Evolutionary conservation across 306 rosid genomes (phyloP).

Genomic region (Urtica urens): DNA sequence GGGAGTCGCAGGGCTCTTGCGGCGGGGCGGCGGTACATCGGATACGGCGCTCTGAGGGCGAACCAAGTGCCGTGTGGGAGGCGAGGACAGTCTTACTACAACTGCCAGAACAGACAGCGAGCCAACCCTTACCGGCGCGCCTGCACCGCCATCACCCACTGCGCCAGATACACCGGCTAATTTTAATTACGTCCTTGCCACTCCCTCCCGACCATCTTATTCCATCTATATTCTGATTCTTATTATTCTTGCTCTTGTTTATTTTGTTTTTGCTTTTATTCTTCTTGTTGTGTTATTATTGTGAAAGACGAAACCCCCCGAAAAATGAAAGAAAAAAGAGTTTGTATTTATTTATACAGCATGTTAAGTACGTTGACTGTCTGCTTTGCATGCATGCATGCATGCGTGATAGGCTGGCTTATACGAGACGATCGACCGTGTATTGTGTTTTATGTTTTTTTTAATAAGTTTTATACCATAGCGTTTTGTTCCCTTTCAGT

Average conservation of each 20-base stretch:
- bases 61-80: constrained; percentile 2
- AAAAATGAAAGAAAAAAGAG: background rate
- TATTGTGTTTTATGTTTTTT: no score
- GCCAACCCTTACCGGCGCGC: constrained; percentile 5
- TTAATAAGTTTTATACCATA: no score
- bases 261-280: background rate
- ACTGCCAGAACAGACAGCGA: constrained; percentile 3
- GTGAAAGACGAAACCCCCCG: background rate
- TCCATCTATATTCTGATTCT: background rate
- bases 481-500: no score
- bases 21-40: background rate
- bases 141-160: constrained; percentile 7
- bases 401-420: no score
- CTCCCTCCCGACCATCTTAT: no score
- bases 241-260: background rate
- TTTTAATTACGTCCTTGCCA: no score
- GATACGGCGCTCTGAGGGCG: constrained; percentile 4
- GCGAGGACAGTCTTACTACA: constrained; percentile 6
- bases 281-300: background rate
- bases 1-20: background rate
- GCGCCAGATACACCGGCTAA: constrained; percentile 8
- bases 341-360: no score
- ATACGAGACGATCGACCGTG: no score
- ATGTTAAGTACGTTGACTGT: no score
- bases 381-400: no score